Conservation (phyloP, 306 rosid species). For the Sesbania bispinosa region DNA sequence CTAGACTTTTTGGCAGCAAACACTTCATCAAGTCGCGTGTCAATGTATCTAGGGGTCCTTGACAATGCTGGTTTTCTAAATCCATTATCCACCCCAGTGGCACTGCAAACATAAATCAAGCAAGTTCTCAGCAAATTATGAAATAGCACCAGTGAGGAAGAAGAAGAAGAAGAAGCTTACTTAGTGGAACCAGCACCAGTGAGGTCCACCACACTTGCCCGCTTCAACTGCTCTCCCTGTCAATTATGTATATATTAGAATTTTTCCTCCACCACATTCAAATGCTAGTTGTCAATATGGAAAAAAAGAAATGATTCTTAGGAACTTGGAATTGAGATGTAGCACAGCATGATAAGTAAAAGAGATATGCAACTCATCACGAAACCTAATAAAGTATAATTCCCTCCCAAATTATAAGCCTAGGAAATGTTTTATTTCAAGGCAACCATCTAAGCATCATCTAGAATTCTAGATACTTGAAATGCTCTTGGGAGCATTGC, state of each 20-base stretch:
- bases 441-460: neutral
- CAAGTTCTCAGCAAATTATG: slow-evolving; percentile 10
- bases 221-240: slow-evolving; percentile 48
- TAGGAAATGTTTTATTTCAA: neutral
- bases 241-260: slow-evolving; percentile 6
- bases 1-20: slow-evolving; percentile 57
- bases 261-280: neutral
- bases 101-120: slow-evolving; percentile 28
- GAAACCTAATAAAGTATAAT: neutral
- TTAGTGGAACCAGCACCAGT: slow-evolving; percentile 17
- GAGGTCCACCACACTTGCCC: slow-evolving; percentile 22
- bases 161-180: slow-evolving; percentile 26
- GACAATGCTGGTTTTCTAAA: slow-evolving; percentile 40
- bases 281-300: neutral
- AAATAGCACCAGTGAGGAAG: neutral
- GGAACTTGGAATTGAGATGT: slow-evolving; percentile 1
- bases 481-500: no score
- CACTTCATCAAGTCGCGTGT: slow-evolving; percentile 69
- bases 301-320: neutral
- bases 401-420: neutral
- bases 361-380: neutral
- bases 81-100: slow-evolving; percentile 38
- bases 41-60: slow-evolving; percentile 54
- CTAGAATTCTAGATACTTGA: neutral
- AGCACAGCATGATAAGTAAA: neutral